A percentile compares a stretch with the other conserved stretches of the same genome.
phyloP scores from a whole-genome alignment of 192 early-diverging fungal genomes.

The Coemansia sp. region DNA sequence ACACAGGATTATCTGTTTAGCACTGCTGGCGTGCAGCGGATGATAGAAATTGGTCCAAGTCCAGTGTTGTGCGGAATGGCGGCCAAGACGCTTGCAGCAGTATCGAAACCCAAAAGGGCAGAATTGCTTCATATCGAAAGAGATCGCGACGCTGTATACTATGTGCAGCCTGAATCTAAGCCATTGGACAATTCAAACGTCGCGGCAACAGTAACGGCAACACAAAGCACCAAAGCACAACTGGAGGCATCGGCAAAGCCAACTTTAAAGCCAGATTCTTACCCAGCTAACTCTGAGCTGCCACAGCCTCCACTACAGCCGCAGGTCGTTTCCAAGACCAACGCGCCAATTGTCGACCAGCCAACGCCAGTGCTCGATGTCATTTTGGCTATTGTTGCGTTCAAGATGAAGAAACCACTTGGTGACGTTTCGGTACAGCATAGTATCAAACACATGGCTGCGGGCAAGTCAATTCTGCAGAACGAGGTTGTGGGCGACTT shows the following conservation, averaged over 20 bases:
- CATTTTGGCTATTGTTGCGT: slow-evolving; percentile 74
- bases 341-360: slow-evolving; percentile 57
- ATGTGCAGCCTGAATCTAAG: not conserved
- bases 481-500: slow-evolving; percentile 96
- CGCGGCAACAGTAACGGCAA: not conserved
- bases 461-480: slow-evolving; percentile 92
- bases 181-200: no score
- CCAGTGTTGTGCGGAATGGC: slow-evolving; percentile 91
- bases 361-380: slow-evolving; percentile 76
- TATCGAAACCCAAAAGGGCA: not conserved
- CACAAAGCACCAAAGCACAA: not conserved
- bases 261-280: not conserved
- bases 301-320: not conserved
- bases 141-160: slow-evolving; percentile 23
- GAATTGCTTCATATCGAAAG: slow-evolving; percentile 23
- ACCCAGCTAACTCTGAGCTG: not conserved
- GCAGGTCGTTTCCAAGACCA: no score
- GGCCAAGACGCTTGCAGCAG: slow-evolving; percentile 36
- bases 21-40: slow-evolving; percentile 71
- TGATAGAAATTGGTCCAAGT: slow-evolving; percentile 87
- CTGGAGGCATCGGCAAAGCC: not conserved
- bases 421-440: slow-evolving; percentile 70
- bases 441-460: slow-evolving; percentile 79
- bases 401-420: slow-evolving; percentile 85
- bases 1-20: slow-evolving; percentile 85